Conservation (phyloP, 2,329 filamentous ascomycete genomes). For the Seiridium cupressi region DNA sequence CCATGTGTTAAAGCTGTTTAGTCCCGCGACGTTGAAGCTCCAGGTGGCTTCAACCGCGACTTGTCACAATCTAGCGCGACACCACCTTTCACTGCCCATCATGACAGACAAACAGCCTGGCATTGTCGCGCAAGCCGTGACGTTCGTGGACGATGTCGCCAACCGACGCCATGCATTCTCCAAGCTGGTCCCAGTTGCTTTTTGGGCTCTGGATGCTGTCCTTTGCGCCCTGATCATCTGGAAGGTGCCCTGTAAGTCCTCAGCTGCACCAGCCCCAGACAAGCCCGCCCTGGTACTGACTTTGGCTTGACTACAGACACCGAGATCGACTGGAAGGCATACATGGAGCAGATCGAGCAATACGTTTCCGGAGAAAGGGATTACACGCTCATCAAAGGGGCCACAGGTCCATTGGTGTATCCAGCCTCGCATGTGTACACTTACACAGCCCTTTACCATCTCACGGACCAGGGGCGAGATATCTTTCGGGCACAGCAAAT, state of each 20-base stretch:
- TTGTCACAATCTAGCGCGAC: constrained; percentile 9
- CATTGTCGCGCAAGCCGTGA: constrained; percentile 23
- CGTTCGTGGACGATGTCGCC: constrained; percentile 39
- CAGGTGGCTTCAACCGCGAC: constrained; percentile 6
- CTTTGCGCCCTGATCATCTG: constrained; percentile 75
- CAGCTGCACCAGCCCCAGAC: neutral
- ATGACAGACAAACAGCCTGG: constrained; percentile 23
- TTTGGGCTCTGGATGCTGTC: constrained; percentile 68
- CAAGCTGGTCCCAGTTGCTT: constrained; percentile 51
- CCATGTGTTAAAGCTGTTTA: too few species aligned
- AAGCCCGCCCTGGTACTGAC: neutral
- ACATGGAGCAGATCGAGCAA: constrained; percentile 89
- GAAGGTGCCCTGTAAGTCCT: constrained; percentile 74
- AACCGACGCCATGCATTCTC: constrained; percentile 50
- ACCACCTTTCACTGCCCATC: neutral
- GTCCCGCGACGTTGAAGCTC: neutral
- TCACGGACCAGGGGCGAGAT: constrained; percentile 75
- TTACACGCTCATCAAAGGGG: constrained; percentile 81
- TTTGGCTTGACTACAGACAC: constrained; percentile 58
- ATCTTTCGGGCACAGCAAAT: constrained; percentile 80
- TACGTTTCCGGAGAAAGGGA: constrained; percentile 83
- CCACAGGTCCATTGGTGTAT: constrained; percentile 92
- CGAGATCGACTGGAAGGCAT: constrained; percentile 96
- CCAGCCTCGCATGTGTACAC: constrained; percentile 92
- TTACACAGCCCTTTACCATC: constrained; percentile 74